Evolutionary conservation across 768 basidiomycete genomes (phyloP), one percentile per base, ranked within the genome.

Genomic region (Xerocomus spinulosus): DNA sequence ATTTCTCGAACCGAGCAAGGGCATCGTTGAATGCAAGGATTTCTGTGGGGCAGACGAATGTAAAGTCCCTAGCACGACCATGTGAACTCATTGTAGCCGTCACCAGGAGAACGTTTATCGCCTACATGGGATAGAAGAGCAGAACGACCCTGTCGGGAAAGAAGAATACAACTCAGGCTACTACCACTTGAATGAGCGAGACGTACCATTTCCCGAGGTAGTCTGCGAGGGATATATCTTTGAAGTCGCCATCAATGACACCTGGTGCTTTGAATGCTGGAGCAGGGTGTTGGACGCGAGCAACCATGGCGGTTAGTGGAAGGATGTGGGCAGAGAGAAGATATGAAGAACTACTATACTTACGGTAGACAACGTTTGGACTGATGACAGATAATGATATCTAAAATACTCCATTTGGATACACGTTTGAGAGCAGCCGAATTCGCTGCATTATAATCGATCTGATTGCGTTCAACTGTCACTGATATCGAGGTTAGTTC

Each of bases 11-110:
- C 53, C 78, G 74, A 44, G 80, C 63, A 30, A 95, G 79, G 9
- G 90, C 85, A 51, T 91, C 88, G 67, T 95, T 92, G 78, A 93
- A 96, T 2, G 92, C 93, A 38, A 94, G 79, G 62, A 96, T 94
- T 69, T 95, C 93, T 48, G 92, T 93, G 15, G 91, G 91, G 71
- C 91, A 94, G 57, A 89, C 87, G 58, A 88, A 89, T 28, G 89
- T 90, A 69, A 89, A 91, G 62, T 88, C 87, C 75, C 86, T 91
- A 51, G 20, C 37, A 20, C 30, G 21, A 43, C 8, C 9, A n/a
- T 9, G 28, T 54, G 28, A 52, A 36, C 24, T 15, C 21, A 28
- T 23, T 21, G 35, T 2, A n/a, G 34, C 21, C 5, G 14, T 25
- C 23, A 42, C 15, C 21, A n/a, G 14, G 3, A 39, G n/a, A 7